These are phyloP conservation scores for Neofusicoccum sp. DNA, from an alignment of 2,329 filamentous ascomycete genomes.

Conservation along the genomic window DNA sequence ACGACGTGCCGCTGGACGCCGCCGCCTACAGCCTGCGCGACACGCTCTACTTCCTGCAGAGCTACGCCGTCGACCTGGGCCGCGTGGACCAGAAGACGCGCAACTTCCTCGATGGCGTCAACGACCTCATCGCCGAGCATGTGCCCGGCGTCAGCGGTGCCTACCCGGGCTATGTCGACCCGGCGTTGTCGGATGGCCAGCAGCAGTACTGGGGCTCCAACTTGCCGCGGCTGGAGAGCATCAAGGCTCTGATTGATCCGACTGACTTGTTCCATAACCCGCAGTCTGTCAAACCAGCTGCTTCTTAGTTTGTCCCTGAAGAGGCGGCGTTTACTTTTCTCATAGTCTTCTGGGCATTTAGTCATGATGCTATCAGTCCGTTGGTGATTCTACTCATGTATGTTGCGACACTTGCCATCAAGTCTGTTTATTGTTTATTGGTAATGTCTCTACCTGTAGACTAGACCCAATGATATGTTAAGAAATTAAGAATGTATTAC, in stretches of 20 bases:
- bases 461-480: too few relatives aligned
- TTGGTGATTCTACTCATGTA: too few relatives aligned
- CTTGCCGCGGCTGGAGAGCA: slow-evolving; percentile 36
- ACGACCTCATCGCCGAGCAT: slow-evolving; percentile 38
- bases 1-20: slow-evolving; percentile 34
- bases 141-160: slow-evolving; percentile 42
- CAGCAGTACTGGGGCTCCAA: slow-evolving; percentile 50
- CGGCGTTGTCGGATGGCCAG: slow-evolving; percentile 47
- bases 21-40: slow-evolving; percentile 39
- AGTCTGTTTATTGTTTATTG: too few relatives aligned
- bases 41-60: slow-evolving; percentile 38
- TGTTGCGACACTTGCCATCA: too few relatives aligned
- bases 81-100: slow-evolving; percentile 41
- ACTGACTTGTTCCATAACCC: slow-evolving; percentile 41
- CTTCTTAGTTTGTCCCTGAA: neutral
- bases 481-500: too few relatives aligned
- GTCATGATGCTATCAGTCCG: too few relatives aligned
- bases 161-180: slow-evolving; percentile 58
- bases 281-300: slow-evolving; percentile 34
- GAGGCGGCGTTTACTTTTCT: too few relatives aligned
- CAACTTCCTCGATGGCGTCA: slow-evolving; percentile 45
- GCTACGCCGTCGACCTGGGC: slow-evolving; percentile 40
- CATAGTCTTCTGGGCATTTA: too few relatives aligned
- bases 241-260: slow-evolving; percentile 45
- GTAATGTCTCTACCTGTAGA: too few relatives aligned